Base-by-base conservation (phyloP, 2,329 filamentous ascomycete species). In the Monosporascus sp. region DNA sequence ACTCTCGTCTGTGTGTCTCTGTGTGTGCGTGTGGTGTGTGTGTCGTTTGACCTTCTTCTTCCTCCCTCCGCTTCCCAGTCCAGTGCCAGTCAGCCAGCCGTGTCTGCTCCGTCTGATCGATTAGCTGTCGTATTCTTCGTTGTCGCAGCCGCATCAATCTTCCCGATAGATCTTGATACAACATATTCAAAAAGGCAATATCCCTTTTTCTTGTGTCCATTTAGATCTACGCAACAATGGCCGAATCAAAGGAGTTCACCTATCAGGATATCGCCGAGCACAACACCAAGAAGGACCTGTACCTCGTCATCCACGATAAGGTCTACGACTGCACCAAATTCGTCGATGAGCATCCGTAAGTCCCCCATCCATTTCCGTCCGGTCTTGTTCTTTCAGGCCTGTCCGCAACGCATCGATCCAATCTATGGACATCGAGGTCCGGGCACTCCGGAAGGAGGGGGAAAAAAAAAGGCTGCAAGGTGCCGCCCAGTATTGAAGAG, bases 271-370 rank as follows among this genome's bases (percentile, higher is more conserved):
- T 96, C 75, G 81, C 88, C 59, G 84, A 85, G 76, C 91, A 96
- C 83, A 90, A 87, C 78, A 86, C 83, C 75, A 97, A 97, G 86
- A 96, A 91, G 82, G 91, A 97, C 73, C 79, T 96, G 61, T 96
- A 82, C 78, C 72, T 97, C 67, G 87, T 97, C 60, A 85, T 99
- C 66, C 90, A 97, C 78, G 92, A 96, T 76, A 96, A 96, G 81
- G 86, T 99, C 78, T 99, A 97, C 84, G 84, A 97, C 74, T 75
- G 80, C 71, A 83, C 85, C 67, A 88, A 86, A 74, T 99, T 99
- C 75, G 80, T 97, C 64, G 93, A 97, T 71, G 94, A 99, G 85
- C 94, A 99, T 75, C 94, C 94, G 84, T 87, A 79, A 76, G 83
- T 82, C 53, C 41, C 48, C 46, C 45, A 24, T 48, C 27, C 9